phyloP scores from a whole-genome alignment of 331 rosid species.

The Quercus lobata region DNA sequence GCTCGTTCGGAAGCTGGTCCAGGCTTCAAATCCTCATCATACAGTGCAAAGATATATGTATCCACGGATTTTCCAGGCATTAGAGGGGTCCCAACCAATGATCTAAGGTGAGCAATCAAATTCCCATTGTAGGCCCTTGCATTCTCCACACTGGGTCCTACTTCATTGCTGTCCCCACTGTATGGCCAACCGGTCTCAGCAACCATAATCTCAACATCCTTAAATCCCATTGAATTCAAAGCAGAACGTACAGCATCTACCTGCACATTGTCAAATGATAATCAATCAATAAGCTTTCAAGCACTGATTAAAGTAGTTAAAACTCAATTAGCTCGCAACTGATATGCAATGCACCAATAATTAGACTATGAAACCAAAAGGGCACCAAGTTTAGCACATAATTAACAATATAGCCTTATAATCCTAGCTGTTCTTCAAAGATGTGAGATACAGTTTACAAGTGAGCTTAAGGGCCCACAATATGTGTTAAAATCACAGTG shows the following conservation, averaged over 20 bases:
- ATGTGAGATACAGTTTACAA: too few species aligned
- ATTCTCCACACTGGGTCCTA: conserved; percentile 66
- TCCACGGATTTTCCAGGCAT: conserved; percentile 89
- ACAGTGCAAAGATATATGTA: conserved; percentile 76
- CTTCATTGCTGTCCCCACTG: conserved; percentile 68
- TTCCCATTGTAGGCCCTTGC: conserved; percentile 89
- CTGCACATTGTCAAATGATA: conserved; percentile 25
- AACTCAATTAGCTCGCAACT: neutral
- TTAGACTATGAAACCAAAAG: neutral
- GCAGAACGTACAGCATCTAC: conserved; percentile 90
- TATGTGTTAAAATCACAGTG: too few species aligned
- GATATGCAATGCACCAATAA: neutral
- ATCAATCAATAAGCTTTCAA: neutral
- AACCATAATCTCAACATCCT: conserved; percentile 65
- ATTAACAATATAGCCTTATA: too few species aligned
- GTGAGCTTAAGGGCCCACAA: too few species aligned
- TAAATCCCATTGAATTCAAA: conserved; percentile 50
- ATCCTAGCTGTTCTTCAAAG: too few species aligned
- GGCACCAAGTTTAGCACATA: too few species aligned
- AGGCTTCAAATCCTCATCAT: conserved; percentile 71
- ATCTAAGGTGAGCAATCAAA: conserved; percentile 77
- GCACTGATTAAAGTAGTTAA: neutral
- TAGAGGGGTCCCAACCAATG: conserved; percentile 86
- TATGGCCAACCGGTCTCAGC: conserved; percentile 99
- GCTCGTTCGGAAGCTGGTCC: conserved; percentile 76